These are phyloP conservation scores for Marasmius fiardii DNA, from an alignment of 1,284 basidiomycete genomes.

Conservation along the genomic window DNA sequence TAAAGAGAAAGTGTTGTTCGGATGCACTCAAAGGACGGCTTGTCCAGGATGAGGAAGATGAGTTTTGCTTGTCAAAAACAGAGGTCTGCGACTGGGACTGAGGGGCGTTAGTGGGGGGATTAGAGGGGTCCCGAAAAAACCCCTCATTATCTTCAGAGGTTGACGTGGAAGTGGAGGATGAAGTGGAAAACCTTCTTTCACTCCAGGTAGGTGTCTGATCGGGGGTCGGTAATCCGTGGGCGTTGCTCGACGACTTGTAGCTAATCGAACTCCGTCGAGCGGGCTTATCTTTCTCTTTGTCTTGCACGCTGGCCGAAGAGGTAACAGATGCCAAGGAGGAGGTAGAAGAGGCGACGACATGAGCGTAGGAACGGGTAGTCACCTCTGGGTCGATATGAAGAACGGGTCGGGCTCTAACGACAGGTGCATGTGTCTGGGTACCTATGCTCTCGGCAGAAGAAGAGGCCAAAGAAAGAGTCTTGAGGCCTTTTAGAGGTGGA, in stretches of 20 bases:
- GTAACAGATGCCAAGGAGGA: background rate
- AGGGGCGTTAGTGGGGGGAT: conserved; percentile 12
- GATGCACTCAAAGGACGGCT: conserved; percentile 54
- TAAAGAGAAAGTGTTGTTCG: conserved; percentile 80
- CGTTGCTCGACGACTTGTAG: background rate
- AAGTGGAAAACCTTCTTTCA: background rate
- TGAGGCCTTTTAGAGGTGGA: background rate
- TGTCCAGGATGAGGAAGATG: background rate
- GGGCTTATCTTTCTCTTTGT: background rate
- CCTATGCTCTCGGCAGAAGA: background rate
- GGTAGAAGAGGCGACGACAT: background rate
- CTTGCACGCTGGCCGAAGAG: background rate
- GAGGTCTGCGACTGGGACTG: background rate
- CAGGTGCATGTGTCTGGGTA: too few species aligned
- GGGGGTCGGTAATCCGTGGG: background rate
- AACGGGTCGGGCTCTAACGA: background rate
- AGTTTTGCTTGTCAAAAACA: background rate
- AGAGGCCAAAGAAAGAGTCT: background rate
- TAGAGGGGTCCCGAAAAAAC: conserved; percentile 1
- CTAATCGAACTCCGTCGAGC: background rate
- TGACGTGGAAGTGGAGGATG: background rate
- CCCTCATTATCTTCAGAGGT: background rate
- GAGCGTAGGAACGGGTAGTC: background rate
- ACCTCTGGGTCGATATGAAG: background rate
- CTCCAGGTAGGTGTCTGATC: background rate